phyloP scores from a whole-genome alignment of 148 eudicot genomes.

The Vaccinium corymbosum region DNA sequence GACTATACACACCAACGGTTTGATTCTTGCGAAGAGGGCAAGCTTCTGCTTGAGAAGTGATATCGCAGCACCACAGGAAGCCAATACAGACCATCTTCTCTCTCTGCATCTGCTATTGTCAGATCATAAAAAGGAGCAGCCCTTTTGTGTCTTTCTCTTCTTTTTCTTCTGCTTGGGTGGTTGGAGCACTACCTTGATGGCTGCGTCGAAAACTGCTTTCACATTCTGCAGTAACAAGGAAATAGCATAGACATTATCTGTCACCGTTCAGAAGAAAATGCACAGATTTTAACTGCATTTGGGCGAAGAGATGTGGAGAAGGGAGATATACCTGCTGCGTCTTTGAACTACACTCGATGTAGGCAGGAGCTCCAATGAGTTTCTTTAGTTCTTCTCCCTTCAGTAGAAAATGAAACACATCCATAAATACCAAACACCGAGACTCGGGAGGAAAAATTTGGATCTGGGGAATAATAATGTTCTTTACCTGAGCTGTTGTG shows the following conservation, averaged over 20 bases:
- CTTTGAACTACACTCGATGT: conserved; percentile 85
- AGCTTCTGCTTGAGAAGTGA: conserved; percentile 1
- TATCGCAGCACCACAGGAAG: not conserved
- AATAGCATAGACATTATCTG: not conserved
- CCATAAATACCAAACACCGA: not conserved
- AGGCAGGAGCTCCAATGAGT: conserved; percentile 57
- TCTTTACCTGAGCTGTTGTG: conserved; percentile 62
- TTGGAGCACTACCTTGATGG: conserved; percentile 64
- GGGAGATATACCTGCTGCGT: conserved; percentile 59
- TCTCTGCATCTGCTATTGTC: not conserved
- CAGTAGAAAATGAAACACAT: not conserved
- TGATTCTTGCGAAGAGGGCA: conserved; percentile 7
- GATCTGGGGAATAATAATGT: not conserved
- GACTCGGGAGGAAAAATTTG: not conserved
- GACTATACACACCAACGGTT: conserved; percentile 29
- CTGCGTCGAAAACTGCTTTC: conserved; percentile 45
- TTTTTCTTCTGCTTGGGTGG: conserved; percentile 57
- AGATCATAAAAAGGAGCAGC: conserved; percentile 40
- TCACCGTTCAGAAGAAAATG: not conserved
- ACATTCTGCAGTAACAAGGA: conserved; percentile 29
- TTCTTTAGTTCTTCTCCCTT: conserved; percentile 37
- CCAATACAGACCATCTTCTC: not conserved
- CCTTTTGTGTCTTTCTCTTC: conserved; percentile 43
- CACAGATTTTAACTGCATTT: not conserved
- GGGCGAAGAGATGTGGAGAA: not conserved